phyloP scores from a whole-genome alignment of 805 yeast genomes.

The Saturnispora silvae region DNA sequence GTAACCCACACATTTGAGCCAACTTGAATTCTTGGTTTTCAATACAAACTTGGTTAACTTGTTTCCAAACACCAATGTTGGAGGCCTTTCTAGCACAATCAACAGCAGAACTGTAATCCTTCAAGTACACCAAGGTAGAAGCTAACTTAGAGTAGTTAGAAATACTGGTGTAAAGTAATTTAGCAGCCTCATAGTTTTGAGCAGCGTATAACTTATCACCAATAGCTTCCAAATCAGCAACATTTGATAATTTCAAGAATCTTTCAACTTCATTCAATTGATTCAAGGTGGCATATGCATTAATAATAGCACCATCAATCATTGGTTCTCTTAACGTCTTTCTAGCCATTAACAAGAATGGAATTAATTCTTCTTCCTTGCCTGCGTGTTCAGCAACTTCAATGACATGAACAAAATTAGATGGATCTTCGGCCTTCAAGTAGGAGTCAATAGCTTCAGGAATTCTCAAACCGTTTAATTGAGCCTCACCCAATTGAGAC shows the following conservation, averaged over 20 bases:
- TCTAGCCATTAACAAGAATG: slow-evolving; percentile 86
- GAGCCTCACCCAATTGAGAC: slow-evolving; percentile 94
- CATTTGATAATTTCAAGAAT: slow-evolving; percentile 77
- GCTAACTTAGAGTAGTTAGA: slow-evolving; percentile 95
- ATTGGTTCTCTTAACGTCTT: slow-evolving; percentile 80
- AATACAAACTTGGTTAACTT: slow-evolving; percentile 93
- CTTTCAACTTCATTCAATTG: slow-evolving; percentile 72
- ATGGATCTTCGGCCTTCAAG: slow-evolving; percentile 83
- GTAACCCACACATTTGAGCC: slow-evolving; percentile 98
- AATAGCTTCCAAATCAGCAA: slow-evolving; percentile 82
- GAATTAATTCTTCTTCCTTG: slow-evolving; percentile 84
- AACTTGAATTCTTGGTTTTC: slow-evolving; percentile 89
- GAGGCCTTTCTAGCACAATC: slow-evolving; percentile 98
- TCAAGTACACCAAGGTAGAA: slow-evolving; percentile 85
- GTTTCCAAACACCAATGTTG: slow-evolving; percentile 90
- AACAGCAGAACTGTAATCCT: slow-evolving; percentile 92
- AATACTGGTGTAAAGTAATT: slow-evolving; percentile 70
- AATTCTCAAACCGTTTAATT: slow-evolving; percentile 83
- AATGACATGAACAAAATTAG: slow-evolving; percentile 82
- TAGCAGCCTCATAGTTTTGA: slow-evolving; percentile 86
- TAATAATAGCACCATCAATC: slow-evolving; percentile 85
- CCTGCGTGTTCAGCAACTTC: slow-evolving; percentile 95
- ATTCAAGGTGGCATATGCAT: slow-evolving; percentile 74
- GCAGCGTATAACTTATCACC: slow-evolving; percentile 85
- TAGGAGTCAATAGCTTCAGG: slow-evolving; percentile 89